Percentiles rank a stretch among this genome's conserved stretches.
phyloP scores from a whole-genome alignment of 140 eudicot genomes.

The Erigeron philadelphicus region DNA sequence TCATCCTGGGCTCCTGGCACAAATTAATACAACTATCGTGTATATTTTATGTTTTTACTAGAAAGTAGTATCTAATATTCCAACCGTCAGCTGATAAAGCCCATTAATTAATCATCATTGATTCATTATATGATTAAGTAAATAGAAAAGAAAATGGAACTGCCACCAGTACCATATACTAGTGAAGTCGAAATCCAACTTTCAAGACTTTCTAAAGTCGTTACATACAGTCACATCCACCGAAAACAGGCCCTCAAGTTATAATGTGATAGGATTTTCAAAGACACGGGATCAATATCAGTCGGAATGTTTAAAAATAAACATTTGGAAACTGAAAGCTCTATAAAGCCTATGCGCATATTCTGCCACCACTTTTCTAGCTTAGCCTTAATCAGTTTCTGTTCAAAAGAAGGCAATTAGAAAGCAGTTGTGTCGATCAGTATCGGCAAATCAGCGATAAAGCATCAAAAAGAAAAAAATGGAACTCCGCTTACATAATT shows the following conservation, averaged over 20 bases:
- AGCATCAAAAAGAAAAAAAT: constrained; percentile 9
- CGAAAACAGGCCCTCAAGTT: constrained; percentile 27
- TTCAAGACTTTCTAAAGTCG: constrained; percentile 11
- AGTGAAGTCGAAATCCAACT: background rate
- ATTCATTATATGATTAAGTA: background rate
- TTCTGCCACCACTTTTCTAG: constrained; percentile 29
- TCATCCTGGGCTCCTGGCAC: too few relatives aligned
- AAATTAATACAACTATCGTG: too few relatives aligned
- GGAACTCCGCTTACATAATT: background rate
- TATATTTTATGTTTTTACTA: too few relatives aligned
- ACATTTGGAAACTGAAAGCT: constrained; percentile 8
- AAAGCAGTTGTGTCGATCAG: constrained; percentile 92
- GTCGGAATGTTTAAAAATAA: background rate
- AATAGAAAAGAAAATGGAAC: background rate
- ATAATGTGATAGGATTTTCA: constrained; percentile 1
- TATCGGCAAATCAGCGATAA: background rate
- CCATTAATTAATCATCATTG: too few relatives aligned
- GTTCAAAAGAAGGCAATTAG: constrained; percentile 93
- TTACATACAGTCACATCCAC: constrained; percentile 8
- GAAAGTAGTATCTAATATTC: too few relatives aligned
- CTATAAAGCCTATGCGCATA: constrained; percentile 10
- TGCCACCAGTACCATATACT: constrained; percentile 9
- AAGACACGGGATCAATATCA: background rate
- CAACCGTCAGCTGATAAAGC: too few relatives aligned
- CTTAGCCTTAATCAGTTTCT: constrained; percentile 65